phyloP scores from a whole-genome alignment of 2,329 filamentous ascomycete species.

The Pyricularia sp. region DNA sequence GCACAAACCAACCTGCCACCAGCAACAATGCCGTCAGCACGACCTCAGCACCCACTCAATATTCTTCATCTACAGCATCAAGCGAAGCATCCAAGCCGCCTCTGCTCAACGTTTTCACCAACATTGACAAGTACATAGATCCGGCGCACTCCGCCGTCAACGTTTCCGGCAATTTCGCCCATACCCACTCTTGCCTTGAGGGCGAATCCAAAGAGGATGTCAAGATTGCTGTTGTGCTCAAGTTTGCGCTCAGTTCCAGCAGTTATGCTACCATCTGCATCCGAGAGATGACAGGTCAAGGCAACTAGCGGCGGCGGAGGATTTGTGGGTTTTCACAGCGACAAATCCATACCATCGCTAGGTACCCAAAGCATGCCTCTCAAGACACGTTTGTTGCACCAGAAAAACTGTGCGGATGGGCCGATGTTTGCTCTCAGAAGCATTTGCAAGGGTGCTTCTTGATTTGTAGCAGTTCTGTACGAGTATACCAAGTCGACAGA shows the following conservation, averaged over 20 bases:
- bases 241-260: constrained; percentile 25
- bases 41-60: not conserved
- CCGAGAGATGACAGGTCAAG: constrained; percentile 21
- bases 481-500: not conserved
- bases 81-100: not conserved
- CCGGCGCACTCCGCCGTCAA: constrained; percentile 9
- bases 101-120: not conserved
- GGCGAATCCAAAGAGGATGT: constrained; percentile 11
- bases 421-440: not conserved
- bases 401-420: not conserved
- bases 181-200: not conserved
- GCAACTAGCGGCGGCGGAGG: not conserved
- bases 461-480: not conserved
- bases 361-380: not conserved
- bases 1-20: not conserved
- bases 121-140: constrained; percentile 1
- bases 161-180: constrained; percentile 5
- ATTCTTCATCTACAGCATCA: not conserved
- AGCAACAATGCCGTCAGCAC: not conserved
- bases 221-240: constrained; percentile 25
- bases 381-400: not conserved
- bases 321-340: not conserved
- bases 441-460: not conserved
- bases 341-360: not conserved
- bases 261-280: constrained; percentile 28